Conservation (phyloP, 2,329 filamentous ascomycete genomes). For the Pezizomycotina sp. region DNA sequence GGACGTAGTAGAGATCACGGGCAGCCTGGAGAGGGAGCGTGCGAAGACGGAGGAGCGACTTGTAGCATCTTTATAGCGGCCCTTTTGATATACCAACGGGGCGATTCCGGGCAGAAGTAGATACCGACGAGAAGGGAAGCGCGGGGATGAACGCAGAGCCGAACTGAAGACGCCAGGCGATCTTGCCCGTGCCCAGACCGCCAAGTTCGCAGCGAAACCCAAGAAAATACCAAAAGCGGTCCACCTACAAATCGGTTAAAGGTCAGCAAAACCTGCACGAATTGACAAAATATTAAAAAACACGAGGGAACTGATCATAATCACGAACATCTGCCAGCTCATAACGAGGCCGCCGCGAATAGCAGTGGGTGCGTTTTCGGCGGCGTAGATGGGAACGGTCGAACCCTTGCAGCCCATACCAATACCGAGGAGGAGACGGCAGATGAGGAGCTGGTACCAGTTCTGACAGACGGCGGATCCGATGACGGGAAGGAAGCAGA, state of each 20-base stretch:
- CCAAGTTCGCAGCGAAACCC: slow-evolving; percentile 48
- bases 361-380: slow-evolving; percentile 39
- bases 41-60: slow-evolving; percentile 40
- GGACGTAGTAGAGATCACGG: slow-evolving; percentile 46
- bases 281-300: too few relatives aligned
- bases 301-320: too few relatives aligned
- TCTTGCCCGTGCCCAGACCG: slow-evolving; percentile 42
- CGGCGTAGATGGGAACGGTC: slow-evolving; percentile 39
- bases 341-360: slow-evolving; percentile 42
- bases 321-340: slow-evolving; percentile 24
- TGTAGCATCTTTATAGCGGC: slow-evolving; percentile 45
- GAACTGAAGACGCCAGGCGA: slow-evolving; percentile 48
- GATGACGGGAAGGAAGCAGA: slow-evolving; percentile 51
- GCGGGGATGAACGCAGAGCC: slow-evolving; percentile 50
- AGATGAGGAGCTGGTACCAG: slow-evolving; percentile 43
- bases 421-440: slow-evolving; percentile 38
- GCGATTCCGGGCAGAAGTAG: slow-evolving; percentile 39
- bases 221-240: slow-evolving; percentile 49
- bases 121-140: slow-evolving; percentile 43
- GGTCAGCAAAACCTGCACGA: background rate
- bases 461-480: slow-evolving; percentile 45
- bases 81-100: slow-evolving; percentile 53
- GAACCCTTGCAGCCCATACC: slow-evolving; percentile 47
- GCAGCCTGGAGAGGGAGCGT: slow-evolving; percentile 45
- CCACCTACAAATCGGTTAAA: slow-evolving; percentile 29